These are phyloP conservation scores for Termitomyces heimii DNA, from an alignment of 768 basidiomycete species.

Conservation along the genomic window DNA sequence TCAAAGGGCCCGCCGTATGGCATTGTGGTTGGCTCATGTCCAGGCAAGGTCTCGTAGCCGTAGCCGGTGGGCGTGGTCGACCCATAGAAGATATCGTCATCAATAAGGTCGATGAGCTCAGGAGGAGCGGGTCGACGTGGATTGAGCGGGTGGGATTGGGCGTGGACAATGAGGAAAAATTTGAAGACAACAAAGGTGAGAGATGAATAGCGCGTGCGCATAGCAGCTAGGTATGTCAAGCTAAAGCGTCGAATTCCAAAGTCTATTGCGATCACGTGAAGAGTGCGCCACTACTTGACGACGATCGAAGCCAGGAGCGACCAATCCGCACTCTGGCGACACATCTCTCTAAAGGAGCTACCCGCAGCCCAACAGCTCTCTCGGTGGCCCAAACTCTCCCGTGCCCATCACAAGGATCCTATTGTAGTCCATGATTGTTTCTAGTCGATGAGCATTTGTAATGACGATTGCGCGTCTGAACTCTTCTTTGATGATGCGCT, in stretches of 20 bases:
- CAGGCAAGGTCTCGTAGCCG: constrained; percentile 3
- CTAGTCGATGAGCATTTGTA: constrained; percentile 78
- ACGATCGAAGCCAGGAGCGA: constrained; percentile 25
- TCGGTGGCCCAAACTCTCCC: constrained; percentile 72
- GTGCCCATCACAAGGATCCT: constrained; percentile 68
- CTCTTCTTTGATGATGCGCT: constrained; percentile 68
- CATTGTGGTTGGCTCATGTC: constrained; percentile 1
- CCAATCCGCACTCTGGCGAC: constrained; percentile 56
- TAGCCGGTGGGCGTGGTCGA: constrained; percentile 1
- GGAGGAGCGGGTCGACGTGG: background rate
- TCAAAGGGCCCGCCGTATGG: constrained; percentile 8
- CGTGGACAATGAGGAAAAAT: constrained; percentile 6
- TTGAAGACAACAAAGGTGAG: constrained; percentile 3
- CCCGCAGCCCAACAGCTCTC: constrained; percentile 41
- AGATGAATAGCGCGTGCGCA: constrained; percentile 4
- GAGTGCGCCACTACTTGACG: constrained; percentile 4
- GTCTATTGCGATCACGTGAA: constrained; percentile 11
- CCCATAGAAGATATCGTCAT: constrained; percentile 9
- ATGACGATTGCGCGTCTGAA: constrained; percentile 68
- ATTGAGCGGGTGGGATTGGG: constrained; percentile 11
- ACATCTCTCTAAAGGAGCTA: constrained; percentile 66
- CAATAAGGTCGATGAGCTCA: constrained; percentile 9
- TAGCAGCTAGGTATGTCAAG: background rate
- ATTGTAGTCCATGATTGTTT: constrained; percentile 74
- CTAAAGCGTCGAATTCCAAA: background rate